Conservation (phyloP, 176 grass and related monocot species). For the Musa troglodytarum region DNA sequence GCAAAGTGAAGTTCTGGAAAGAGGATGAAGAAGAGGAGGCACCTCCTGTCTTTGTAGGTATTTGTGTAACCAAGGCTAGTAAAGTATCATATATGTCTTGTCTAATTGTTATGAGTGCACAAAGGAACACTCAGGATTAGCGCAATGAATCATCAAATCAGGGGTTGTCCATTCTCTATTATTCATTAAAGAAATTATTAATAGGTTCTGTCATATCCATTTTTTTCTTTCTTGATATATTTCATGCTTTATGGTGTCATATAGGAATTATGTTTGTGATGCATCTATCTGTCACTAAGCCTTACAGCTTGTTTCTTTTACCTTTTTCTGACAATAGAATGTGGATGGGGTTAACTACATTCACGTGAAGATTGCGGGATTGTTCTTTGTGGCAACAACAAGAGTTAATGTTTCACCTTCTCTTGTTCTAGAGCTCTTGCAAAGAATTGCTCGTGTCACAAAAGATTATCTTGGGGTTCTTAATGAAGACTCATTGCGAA, state of each 20-base stretch:
- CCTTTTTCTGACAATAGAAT: conserved; percentile 47
- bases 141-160: too few relatives aligned
- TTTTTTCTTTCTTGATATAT: too few relatives aligned
- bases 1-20: conserved; percentile 99
- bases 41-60: conserved; percentile 89
- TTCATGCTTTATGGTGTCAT: not conserved
- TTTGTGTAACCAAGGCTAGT: conserved; percentile 8
- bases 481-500: conserved; percentile 87
- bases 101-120: not conserved
- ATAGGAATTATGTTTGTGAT: not conserved
- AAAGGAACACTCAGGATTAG: not conserved
- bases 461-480: conserved; percentile 94
- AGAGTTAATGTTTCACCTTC: conserved; percentile 97
- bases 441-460: conserved; percentile 96
- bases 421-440: conserved; percentile 89
- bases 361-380: conserved; percentile 78
- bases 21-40: conserved; percentile 96
- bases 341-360: conserved; percentile 98
- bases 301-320: conserved; percentile 2
- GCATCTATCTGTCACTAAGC: conserved; percentile 12
- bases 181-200: too few relatives aligned
- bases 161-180: too few relatives aligned
- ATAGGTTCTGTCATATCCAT: too few relatives aligned
- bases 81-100: not conserved
- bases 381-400: conserved; percentile 97